A percentile compares a stretch with the other conserved stretches of the same genome.
phyloP scores from a whole-genome alignment of 768 basidiomycete species.

The Boletus subcaerulescens region DNA sequence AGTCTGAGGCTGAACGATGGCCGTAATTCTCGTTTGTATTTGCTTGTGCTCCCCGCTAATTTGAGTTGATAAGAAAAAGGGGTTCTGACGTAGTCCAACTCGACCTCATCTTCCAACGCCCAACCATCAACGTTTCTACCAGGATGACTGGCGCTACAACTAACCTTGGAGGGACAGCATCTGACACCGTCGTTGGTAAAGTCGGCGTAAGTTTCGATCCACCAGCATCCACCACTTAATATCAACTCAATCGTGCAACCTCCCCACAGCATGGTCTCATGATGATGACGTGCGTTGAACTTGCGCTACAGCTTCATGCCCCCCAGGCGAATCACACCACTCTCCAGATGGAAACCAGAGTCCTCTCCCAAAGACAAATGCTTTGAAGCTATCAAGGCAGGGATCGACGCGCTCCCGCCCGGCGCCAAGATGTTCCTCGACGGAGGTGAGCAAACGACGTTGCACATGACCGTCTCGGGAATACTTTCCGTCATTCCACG shows the following conservation, averaged over 20 bases:
- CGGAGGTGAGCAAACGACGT: constrained; percentile 33
- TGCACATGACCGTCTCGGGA: too few species aligned
- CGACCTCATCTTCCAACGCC: neutral
- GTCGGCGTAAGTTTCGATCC: constrained; percentile 32
- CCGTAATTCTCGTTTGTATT: too few species aligned
- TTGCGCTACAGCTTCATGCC: neutral
- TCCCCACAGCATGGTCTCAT: constrained; percentile 45
- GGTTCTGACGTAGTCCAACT: neutral
- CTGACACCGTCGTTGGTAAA: constrained; percentile 35
- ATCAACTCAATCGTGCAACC: neutral
- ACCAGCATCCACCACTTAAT: neutral
- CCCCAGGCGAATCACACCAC: neutral
- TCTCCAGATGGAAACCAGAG: constrained; percentile 40
- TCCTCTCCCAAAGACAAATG: constrained; percentile 48
- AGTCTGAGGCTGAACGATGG: too few species aligned
- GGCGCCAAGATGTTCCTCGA: constrained; percentile 51
- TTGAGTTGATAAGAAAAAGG: neutral
- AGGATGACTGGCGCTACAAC: constrained; percentile 32
- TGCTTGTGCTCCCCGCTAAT: too few species aligned
- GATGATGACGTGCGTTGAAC: constrained; percentile 47
- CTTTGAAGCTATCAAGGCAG: constrained; percentile 47
- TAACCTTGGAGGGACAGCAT: constrained; percentile 39
- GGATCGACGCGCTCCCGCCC: constrained; percentile 41
- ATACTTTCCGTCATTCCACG: too few species aligned
- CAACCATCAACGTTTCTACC: too few species aligned